Evolutionary conservation across 179 eudicot species (phyloP), one percentile per base, ranked within the genome.

Genomic region (Drosera spatulata): DNA sequence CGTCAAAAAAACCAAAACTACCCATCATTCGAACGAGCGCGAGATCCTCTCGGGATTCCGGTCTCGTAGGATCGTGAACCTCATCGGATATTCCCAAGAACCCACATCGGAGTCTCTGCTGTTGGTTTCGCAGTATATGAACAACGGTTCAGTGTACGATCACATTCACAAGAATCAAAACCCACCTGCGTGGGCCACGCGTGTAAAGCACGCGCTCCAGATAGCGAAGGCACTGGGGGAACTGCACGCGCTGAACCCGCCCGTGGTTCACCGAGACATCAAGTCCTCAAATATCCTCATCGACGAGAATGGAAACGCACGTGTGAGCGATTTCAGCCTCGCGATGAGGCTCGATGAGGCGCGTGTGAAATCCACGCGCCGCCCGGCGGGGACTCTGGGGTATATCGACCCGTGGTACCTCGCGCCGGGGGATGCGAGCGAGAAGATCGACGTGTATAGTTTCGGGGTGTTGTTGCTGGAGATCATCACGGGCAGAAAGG

Each of bases 321-420:
- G 91, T 61, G 58, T 91, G 14, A 72, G 91, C 13, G 98, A 91
- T 40, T 91, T 91, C 62, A 96, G 98, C 0, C 68, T 91, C 5
- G 91, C 98, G 2, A 56, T 91, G 42, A 70, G 82, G n/a, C 83
- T 84, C 51, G 83, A 77, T 70, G 98, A 83, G 40, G 75, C 72
- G 1, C 76, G 66, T 3, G 73, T 78, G 0, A 64, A 56, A 63
- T 65, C 68, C 12, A 88, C 95, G 6, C 98, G 96, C 0, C 33
- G 33, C 33, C 98, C 98, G 13, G 98, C 97, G 6, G 97, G 97
- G 2, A 91, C 91, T 22, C 44, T 91, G 41, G 98, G 98, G 46
- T 91, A 91, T 62, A 71, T 91, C 4, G 96, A 91, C 64, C 96
- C 98, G 0, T 49, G 77, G 65, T 88, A 91, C 68, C 76, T 91